Evolutionary conservation across 257 asterid genomes (phyloP), one percentile per base, ranked within the genome.

Genomic region (Forsythia suspensa): DNA sequence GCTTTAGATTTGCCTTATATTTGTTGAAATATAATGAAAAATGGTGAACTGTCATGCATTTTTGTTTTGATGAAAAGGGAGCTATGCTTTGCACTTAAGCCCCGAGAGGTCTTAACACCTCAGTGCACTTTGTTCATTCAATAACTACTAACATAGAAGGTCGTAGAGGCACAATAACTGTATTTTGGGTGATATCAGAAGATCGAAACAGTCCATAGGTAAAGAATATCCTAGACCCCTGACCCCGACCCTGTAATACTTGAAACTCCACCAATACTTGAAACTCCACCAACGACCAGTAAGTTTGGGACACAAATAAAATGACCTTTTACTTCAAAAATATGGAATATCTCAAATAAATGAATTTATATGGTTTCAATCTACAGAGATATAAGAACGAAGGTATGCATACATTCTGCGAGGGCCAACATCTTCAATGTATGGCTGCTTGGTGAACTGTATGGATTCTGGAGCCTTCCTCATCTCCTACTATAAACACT

Each of bases 381-480:
- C 12, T 63, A 11, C 18, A 15, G 24, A 55, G 66, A 8, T 21
- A 39, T 52, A 75, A 46, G 9, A 24, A 65, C 40, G 36, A 24
- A 3, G 16, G 16, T 29, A 29, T 40, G 79, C 90, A 79, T 71
- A 93, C 99, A 93, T 93, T 85, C 73, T 89, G n/a, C 93, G 91
- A 48, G 97, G 96, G 29, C 98, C 99, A 37, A 91, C 94, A 55
- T 93, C 96, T 87, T 95, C 98, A 43, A 93, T 70, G 79, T 88
- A 95, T 4, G 89, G 97, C 72, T 86, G 80, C 86, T 95, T 95
- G 20, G 97, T 93, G 86, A 83, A 92, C 18, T 81, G 92, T 16
- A 89, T 12, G 4, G 87, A 71, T 6, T 72, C 80, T 71, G 75
- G 81, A 75, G 77, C 77, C 79, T 40, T 86, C 82, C 37, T 84